Evolutionary conservation across 768 basidiomycete genomes (phyloP).

Genomic region (Gelatoporia subvermispora): DNA sequence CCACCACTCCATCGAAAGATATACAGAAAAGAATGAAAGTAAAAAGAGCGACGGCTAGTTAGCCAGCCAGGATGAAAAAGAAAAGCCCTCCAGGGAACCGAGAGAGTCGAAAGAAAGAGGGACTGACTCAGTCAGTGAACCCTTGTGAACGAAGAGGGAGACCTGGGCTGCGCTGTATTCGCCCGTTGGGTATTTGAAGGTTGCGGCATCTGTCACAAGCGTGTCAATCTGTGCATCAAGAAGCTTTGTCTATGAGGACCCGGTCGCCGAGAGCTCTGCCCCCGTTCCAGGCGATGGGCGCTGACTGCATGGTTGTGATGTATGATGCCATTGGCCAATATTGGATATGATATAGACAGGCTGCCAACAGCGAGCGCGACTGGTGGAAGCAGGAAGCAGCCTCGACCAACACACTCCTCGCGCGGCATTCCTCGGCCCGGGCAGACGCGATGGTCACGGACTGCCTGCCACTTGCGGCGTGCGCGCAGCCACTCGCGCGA

Average conservation of each 20-base stretch:
- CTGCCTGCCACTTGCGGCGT: constrained; percentile 6
- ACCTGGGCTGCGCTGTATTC: too few species aligned
- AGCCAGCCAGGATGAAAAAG: constrained; percentile 6
- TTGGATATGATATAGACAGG: neutral
- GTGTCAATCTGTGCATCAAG: too few species aligned
- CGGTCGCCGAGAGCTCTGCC: constrained; percentile 8
- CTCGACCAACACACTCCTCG: too few species aligned
- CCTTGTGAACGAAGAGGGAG: constrained; percentile 16
- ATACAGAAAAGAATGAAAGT: constrained; percentile 5
- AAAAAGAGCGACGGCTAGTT: constrained; percentile 4
- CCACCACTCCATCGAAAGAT: constrained; percentile 24
- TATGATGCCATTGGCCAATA: neutral
- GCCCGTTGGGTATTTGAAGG: constrained; percentile 8
- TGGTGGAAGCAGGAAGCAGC: too few species aligned
- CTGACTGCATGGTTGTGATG: neutral
- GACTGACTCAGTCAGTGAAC: constrained; percentile 27
- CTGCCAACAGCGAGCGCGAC: too few species aligned
- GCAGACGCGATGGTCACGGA: constrained; percentile 6
- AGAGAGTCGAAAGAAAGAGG: constrained; percentile 18
- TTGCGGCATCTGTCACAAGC: too few species aligned
- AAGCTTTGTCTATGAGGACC: neutral
- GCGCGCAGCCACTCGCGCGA: neutral
- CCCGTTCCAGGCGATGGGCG: constrained; percentile 3
- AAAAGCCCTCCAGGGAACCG: constrained; percentile 21
- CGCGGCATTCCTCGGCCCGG: neutral